A percentile compares a stretch with the other conserved stretches of the same genome.
phyloP scores from a whole-genome alignment of 2,329 filamentous ascomycete species.

The Cadophora sp. region DNA sequence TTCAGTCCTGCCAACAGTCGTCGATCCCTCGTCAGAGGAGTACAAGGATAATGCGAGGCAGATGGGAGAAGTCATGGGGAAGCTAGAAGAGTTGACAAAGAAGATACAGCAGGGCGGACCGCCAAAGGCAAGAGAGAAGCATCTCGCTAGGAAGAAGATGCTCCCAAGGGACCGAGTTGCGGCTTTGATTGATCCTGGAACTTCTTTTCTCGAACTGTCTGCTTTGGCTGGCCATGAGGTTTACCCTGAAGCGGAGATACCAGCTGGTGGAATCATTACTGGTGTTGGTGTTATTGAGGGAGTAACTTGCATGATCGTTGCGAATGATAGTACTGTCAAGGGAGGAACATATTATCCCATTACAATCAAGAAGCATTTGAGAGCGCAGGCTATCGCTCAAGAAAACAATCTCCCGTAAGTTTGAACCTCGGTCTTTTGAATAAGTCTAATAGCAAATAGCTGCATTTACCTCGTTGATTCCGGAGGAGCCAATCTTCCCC shows the following conservation, averaged over 20 bases:
- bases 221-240: constrained; percentile 87
- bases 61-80: constrained; percentile 76
- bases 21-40: constrained; percentile 79
- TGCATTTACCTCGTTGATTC: constrained; percentile 98
- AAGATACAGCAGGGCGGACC: constrained; percentile 79
- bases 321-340: constrained; percentile 97
- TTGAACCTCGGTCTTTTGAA: not conserved
- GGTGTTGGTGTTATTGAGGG: constrained; percentile 91
- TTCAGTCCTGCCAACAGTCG: constrained; percentile 75
- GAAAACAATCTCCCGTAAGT: constrained; percentile 79
- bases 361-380: constrained; percentile 95
- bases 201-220: constrained; percentile 91
- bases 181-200: constrained; percentile 86
- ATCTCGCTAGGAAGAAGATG: constrained; percentile 90
- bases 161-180: constrained; percentile 88
- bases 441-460: constrained; percentile 44
- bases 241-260: constrained; percentile 86
- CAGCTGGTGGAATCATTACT: constrained; percentile 89
- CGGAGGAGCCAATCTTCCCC: constrained; percentile 91
- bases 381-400: constrained; percentile 87
- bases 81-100: constrained; percentile 72
- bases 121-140: constrained; percentile 84
- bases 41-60: constrained; percentile 82
- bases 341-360: constrained; percentile 97
- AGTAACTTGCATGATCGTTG: constrained; percentile 90